Evolutionary conservation across 192 early-diverging fungal genomes (phyloP).

Genomic region (Backusella tarrabulga): DNA sequence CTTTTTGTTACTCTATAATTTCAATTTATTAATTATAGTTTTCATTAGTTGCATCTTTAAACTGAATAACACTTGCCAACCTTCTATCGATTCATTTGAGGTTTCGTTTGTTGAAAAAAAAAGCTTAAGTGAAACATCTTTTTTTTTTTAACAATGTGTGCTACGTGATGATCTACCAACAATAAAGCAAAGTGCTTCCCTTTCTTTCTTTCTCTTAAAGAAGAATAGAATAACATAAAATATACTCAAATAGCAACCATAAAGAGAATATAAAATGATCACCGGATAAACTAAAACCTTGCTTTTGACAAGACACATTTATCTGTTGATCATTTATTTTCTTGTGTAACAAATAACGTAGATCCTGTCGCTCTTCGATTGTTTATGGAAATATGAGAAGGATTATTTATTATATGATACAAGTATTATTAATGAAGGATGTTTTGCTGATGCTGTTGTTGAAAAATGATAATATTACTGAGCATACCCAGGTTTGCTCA

Average conservation of each 20-base stretch:
- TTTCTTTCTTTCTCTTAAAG: neutral
- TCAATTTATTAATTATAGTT: neutral
- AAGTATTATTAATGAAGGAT: neutral
- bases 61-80: neutral
- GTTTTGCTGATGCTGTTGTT: neutral
- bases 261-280: neutral
- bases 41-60: neutral
- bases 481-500: neutral
- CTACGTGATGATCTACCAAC: neutral
- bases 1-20: neutral
- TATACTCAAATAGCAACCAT: too few relatives aligned
- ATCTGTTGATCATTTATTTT: neutral
- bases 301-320: neutral
- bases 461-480: neutral
- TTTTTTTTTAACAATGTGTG: too few relatives aligned
- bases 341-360: neutral
- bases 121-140: too few relatives aligned
- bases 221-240: neutral
- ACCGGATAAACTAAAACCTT: neutral
- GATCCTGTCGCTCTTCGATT: neutral
- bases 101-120: too few relatives aligned
- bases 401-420: conserved; percentile 3
- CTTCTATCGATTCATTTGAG: neutral
- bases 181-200: neutral
- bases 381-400: neutral